phyloP scores from a whole-genome alignment of 345 rosid species.

The Pistacia integerrima region DNA sequence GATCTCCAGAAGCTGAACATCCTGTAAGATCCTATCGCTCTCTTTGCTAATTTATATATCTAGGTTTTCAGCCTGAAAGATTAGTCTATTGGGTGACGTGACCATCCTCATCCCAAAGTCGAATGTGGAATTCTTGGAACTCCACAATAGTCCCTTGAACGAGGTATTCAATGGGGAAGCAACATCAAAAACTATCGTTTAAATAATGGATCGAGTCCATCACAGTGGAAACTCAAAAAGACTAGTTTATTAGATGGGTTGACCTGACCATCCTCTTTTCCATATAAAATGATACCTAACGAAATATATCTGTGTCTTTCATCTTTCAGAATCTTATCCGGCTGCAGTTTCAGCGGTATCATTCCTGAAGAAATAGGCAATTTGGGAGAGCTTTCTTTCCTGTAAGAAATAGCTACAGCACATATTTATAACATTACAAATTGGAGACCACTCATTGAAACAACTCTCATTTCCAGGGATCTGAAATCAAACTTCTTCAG shows the following conservation, averaged over 20 bases:
- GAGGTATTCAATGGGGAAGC: no score
- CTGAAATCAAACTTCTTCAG: slow-evolving; percentile 85
- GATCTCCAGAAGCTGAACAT: slow-evolving; percentile 74
- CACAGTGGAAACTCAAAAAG: no score
- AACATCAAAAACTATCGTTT: no score
- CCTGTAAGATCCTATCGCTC: slow-evolving; percentile 48
- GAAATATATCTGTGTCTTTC: neutral
- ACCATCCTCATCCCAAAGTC: no score
- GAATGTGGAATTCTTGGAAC: no score
- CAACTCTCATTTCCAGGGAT: slow-evolving; percentile 55
- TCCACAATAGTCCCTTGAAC: no score
- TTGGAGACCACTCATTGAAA: slow-evolving; percentile 5
- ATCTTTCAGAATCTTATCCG: slow-evolving; percentile 71
- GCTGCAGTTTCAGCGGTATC: slow-evolving; percentile 81
- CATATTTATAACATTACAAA: neutral
- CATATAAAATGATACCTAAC: neutral
- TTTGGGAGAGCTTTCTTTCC: slow-evolving; percentile 71
- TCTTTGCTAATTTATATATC: no score
- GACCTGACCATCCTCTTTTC: no score
- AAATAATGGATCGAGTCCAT: no score
- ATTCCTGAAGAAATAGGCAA: slow-evolving; percentile 84
- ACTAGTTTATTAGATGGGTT: no score
- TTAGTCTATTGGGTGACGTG: no score
- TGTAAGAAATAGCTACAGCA: slow-evolving; percentile 53
- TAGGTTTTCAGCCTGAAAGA: no score